phyloP scores from a whole-genome alignment of 2,329 filamentous ascomycete genomes.

The Colletotrichum liaoningense region DNA sequence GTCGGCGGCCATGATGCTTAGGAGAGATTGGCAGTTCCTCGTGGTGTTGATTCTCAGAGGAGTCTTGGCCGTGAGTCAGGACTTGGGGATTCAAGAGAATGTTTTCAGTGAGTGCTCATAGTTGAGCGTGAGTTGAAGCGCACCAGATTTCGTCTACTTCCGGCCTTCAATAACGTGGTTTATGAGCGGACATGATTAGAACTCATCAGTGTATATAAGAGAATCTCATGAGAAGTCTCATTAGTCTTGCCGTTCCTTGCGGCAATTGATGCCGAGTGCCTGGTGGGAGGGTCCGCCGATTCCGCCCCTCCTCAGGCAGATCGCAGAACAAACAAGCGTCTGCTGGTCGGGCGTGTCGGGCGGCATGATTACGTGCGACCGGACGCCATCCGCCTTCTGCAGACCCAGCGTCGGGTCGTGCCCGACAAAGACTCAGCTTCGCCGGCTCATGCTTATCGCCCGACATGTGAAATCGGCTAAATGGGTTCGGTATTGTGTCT shows the following conservation, averaged over 20 bases:
- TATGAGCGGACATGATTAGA: not conserved
- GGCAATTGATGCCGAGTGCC: not conserved
- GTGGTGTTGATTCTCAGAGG: not conserved
- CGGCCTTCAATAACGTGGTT: not conserved
- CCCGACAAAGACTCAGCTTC: conserved; percentile 3
- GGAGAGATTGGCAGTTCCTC: not conserved
- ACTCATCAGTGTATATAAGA: conserved; percentile 10
- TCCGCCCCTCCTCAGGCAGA: not conserved
- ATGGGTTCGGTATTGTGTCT: no score
- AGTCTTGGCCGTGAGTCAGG: not conserved
- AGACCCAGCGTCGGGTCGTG: conserved; percentile 13
- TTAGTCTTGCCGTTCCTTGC: not conserved
- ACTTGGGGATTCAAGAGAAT: not conserved
- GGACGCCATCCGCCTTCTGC: not conserved
- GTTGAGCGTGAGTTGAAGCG: not conserved
- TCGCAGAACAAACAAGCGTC: not conserved
- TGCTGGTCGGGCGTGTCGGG: not conserved
- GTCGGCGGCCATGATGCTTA: conserved; percentile 32
- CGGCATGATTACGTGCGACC: conserved; percentile 9
- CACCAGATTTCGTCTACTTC: no score
- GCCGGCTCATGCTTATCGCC: conserved; percentile 4
- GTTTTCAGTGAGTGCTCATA: not conserved
- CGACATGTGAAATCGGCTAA: no score
- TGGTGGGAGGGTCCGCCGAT: not conserved
- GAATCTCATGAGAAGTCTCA: not conserved